Evolutionary conservation across 2,329 filamentous ascomycete species (phyloP), one percentile per base, ranked within the genome.

Genomic region (Apiospora rasikravindrae): DNA sequence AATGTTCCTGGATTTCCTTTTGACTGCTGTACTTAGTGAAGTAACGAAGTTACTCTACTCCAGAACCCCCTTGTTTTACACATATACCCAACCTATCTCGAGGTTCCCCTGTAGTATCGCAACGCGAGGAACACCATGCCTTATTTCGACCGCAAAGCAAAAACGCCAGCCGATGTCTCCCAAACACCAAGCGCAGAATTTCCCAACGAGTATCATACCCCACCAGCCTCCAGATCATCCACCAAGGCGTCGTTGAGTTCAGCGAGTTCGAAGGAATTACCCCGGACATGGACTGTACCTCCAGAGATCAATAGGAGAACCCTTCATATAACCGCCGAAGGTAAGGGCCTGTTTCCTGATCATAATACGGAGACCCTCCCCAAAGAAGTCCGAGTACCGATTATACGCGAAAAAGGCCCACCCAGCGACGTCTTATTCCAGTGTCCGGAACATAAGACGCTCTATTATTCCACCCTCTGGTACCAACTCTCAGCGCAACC

Each of bases 401-500:
- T 64, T 5, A 64, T 64, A 64, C 33, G 29, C n/a, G 22, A n/a
- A 22, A 40, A 40, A 0, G 68, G 29, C 4, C 22, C 47, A 13
- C 49, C 47, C 6, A 53, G 24, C 33, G n/a, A 70, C 6, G n/a
- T 11, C 11, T 14, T 57, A 3, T 44, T 70, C 33, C 13, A 69
- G 13, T 72, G 71, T n/a, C 71, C 71, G 1, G 47, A 33, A 1
- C 16, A 42, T 14, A 67, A 66, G 13, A 33, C 51, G 10, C 47
- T 69, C 11, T 33, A 64, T 10, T 72, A 72, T 24, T n/a, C 67
- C 19, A 69, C 71, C 6, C 47, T 72, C n/a, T 72, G 71, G 71
- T 70, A 72, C 22, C 42, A 51, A 66, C 33, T 66, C 16, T 7
- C 37, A 3, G 33, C 47, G 26, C 26, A 69, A 11, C 10, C 51